A percentile compares a stretch with the other conserved stretches of the same genome.
These are phyloP conservation scores for Crucihimalaya himalaica DNA, from an alignment of 345 rosid species.

Conservation along the genomic window DNA sequence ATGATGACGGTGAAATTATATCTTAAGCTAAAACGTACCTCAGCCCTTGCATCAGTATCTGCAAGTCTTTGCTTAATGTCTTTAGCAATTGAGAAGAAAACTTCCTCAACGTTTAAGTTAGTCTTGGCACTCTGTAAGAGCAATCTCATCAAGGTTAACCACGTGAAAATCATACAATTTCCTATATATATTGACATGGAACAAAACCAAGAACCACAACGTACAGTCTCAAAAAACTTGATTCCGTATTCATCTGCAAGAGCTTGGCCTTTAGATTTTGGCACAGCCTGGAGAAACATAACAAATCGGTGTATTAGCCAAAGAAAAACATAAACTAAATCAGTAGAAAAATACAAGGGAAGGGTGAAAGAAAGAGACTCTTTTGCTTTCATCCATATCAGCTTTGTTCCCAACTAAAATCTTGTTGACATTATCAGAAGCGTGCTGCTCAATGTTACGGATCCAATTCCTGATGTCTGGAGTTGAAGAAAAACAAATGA, in stretches of 20 bases:
- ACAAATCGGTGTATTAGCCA: slow-evolving; percentile 2
- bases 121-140: slow-evolving; percentile 85
- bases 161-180: neutral
- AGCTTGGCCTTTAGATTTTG: slow-evolving; percentile 93
- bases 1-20: neutral
- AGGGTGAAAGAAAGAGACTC: slow-evolving; percentile 54
- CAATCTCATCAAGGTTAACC: slow-evolving; percentile 28
- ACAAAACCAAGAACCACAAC: slow-evolving; percentile 37
- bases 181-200: neutral
- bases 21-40: slow-evolving; percentile 43
- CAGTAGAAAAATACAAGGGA: slow-evolving; percentile 7
- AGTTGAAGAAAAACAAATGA: slow-evolving; percentile 9
- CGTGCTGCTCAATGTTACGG: slow-evolving; percentile 98
- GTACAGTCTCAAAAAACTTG: slow-evolving; percentile 93
- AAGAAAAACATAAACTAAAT: neutral
- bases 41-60: slow-evolving; percentile 70
- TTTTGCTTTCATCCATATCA: slow-evolving; percentile 99
- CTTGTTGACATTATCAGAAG: slow-evolving; percentile 99
- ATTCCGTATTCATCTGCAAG: slow-evolving; percentile 97
- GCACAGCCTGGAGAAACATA: slow-evolving; percentile 69
- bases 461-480: slow-evolving; percentile 97
- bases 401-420: slow-evolving; percentile 98
- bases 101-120: slow-evolving; percentile 81
- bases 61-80: slow-evolving; percentile 86
- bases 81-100: slow-evolving; percentile 82